These are phyloP conservation scores for Leishmania tropica DNA, from an alignment of 208 protist genomes.

Conservation along the genomic window DNA sequence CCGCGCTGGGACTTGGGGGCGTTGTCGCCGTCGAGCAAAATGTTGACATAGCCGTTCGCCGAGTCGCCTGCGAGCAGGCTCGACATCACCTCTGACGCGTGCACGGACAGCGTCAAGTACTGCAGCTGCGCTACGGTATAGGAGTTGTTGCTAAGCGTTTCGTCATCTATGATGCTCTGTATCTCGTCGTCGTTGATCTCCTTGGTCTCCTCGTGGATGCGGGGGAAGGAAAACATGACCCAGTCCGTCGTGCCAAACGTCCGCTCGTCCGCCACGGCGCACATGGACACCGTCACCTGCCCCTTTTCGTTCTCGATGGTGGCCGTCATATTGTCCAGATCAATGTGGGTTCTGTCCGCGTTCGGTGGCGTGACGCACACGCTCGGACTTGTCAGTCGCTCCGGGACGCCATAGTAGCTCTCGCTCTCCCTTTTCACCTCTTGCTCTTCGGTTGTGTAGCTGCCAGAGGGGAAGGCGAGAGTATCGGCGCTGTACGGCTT, in stretches of 20 bases:
- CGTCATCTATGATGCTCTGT: constrained; percentile 32
- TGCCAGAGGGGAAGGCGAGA: constrained; percentile 20
- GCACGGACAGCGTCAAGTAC: constrained; percentile 76
- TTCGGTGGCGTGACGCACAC: constrained; percentile 15
- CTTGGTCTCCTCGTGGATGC: constrained; percentile 37
- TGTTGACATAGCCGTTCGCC: constrained; percentile 32
- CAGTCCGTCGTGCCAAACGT: constrained; percentile 83
- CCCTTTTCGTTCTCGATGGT: constrained; percentile 12
- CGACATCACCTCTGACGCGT: constrained; percentile 39
- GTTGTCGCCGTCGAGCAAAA: constrained; percentile 66
- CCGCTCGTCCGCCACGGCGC: constrained; percentile 52
- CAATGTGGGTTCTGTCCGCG: constrained; percentile 1
- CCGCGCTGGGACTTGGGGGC: constrained; percentile 22
- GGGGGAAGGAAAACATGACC: constrained; percentile 70
- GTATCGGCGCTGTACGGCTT: constrained; percentile 45
- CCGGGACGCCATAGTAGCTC: constrained; percentile 37
- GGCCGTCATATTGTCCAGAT: constrained; percentile 24
- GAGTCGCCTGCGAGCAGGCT: constrained; percentile 5
- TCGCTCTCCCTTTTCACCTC: constrained; percentile 12
- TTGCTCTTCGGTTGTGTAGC: constrained; percentile 3
- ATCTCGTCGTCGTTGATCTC: constrained; percentile 28
- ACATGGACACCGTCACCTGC: constrained; percentile 44
- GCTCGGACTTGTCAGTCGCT: constrained; percentile 14
- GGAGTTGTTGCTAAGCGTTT: constrained; percentile 18
- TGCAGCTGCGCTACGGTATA: constrained; percentile 62